Conservation (phyloP, 331 rosid genomes). For the Pyrus hybrid region DNA sequence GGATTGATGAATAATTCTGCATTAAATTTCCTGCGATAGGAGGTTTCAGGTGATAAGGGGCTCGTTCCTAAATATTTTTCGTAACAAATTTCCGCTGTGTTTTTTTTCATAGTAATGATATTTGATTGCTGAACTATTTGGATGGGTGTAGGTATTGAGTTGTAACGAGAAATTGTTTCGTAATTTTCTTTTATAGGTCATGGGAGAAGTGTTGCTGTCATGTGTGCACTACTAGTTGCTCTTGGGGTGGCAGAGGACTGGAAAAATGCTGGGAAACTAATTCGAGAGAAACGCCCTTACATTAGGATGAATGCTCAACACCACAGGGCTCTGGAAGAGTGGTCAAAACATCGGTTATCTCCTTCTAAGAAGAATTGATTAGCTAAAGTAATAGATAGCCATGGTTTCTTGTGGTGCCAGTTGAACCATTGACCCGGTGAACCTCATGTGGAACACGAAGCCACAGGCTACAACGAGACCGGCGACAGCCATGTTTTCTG, state of each 20-base stretch:
- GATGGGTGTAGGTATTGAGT: background rate
- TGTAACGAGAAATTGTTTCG: background rate
- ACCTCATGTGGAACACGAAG: no score
- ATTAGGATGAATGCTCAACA: slow-evolving; percentile 78
- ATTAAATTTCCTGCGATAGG: background rate
- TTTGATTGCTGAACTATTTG: no score
- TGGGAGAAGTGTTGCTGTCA: slow-evolving; percentile 91
- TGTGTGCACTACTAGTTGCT: slow-evolving; percentile 85
- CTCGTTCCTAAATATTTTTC: no score
- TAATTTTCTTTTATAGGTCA: slow-evolving; percentile 42
- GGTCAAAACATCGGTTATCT: slow-evolving; percentile 67
- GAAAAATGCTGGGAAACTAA: slow-evolving; percentile 77
- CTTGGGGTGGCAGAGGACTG: slow-evolving; percentile 80
- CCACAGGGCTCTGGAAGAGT: slow-evolving; percentile 67
- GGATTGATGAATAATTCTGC: no score
- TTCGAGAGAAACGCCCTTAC: slow-evolving; percentile 60
- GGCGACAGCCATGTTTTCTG: no score
- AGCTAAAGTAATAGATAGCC: background rate
- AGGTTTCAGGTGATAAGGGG: background rate
- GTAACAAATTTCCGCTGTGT: no score
- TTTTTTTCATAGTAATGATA: no score
- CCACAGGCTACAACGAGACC: no score
- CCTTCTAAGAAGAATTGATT: slow-evolving; percentile 27
- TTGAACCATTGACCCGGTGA: no score
- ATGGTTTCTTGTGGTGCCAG: background rate